phyloP scores from a whole-genome alignment of 345 rosid species.

The Hypericum androsaemum region DNA sequence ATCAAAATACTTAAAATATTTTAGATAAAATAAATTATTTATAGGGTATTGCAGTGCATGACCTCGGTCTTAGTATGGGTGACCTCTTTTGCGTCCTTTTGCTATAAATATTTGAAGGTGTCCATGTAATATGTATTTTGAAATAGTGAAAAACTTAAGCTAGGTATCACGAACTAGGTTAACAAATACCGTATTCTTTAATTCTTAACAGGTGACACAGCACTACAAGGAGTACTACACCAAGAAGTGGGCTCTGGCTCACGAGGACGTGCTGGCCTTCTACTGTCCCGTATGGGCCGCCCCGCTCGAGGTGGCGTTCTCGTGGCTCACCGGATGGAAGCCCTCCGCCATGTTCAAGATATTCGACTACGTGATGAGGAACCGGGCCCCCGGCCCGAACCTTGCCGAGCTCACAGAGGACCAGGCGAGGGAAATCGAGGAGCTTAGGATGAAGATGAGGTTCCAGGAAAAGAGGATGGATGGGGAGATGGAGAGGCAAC shows the following conservation, averaged over 20 bases:
- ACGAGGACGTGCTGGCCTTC: conserved; percentile 55
- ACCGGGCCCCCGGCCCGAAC: conserved; percentile 12
- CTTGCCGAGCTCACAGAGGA: conserved; percentile 32
- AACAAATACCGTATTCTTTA: too few relatives aligned
- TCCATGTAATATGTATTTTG: too few relatives aligned
- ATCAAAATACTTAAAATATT: too few relatives aligned
- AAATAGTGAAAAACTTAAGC: too few relatives aligned
- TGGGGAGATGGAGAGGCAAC: conserved; percentile 80
- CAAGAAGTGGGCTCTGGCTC: conserved; percentile 62
- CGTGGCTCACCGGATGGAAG: conserved; percentile 84
- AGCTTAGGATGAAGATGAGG: conserved; percentile 42
- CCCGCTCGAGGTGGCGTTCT: conserved; percentile 51
- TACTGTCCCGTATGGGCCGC: conserved; percentile 51
- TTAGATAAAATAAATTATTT: too few relatives aligned
- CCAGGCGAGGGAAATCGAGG: conserved; percentile 43
- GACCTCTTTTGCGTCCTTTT: too few relatives aligned
- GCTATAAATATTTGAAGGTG: too few relatives aligned
- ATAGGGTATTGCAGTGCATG: too few relatives aligned
- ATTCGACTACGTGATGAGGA: conserved; percentile 30
- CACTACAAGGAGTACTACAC: conserved; percentile 76
- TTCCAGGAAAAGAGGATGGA: conserved; percentile 62
- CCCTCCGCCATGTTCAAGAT: conserved; percentile 49
- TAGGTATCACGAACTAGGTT: too few relatives aligned
- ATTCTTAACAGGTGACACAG: conserved; percentile 23
- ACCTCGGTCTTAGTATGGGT: too few relatives aligned